phyloP scores from a whole-genome alignment of 352 stramenopile genomes.

The Globisporangium spinosum region DNA sequence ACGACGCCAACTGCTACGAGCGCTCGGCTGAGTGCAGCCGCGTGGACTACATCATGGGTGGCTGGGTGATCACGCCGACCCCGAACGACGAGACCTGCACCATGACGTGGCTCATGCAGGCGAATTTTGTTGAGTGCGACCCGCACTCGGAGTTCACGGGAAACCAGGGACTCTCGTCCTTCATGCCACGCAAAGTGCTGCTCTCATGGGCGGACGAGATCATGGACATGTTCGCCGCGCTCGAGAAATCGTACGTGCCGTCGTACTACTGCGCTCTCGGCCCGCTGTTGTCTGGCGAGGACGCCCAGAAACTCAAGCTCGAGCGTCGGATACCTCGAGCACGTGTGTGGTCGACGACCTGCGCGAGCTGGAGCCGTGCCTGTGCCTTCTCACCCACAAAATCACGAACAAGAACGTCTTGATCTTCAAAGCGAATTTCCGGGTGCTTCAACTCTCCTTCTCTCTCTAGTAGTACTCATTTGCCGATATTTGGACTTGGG shows the following conservation, averaged over 20 bases:
- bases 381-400: constrained; percentile 60
- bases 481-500: neutral
- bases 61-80: constrained; percentile 62
- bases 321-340: constrained; percentile 29
- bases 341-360: constrained; percentile 30
- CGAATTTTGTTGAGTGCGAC: constrained; percentile 66
- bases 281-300: constrained; percentile 35
- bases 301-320: constrained; percentile 44
- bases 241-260: constrained; percentile 47
- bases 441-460: constrained; percentile 8
- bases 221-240: constrained; percentile 30
- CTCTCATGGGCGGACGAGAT: constrained; percentile 58
- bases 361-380: constrained; percentile 38
- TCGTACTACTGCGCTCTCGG: constrained; percentile 52
- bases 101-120: constrained; percentile 79
- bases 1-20: constrained; percentile 31
- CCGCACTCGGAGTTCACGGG: constrained; percentile 51
- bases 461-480: neutral
- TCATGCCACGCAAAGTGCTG: constrained; percentile 36
- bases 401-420: constrained; percentile 56
- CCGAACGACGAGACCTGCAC: constrained; percentile 56
- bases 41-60: constrained; percentile 63
- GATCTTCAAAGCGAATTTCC: constrained; percentile 42
- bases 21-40: constrained; percentile 16
- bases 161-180: constrained; percentile 28